A percentile compares a stretch with the other conserved stretches of the same genome.
These are phyloP conservation scores for Stramenopiles sp. DNA, from an alignment of 352 stramenopile genomes.

Conservation along the genomic window DNA sequence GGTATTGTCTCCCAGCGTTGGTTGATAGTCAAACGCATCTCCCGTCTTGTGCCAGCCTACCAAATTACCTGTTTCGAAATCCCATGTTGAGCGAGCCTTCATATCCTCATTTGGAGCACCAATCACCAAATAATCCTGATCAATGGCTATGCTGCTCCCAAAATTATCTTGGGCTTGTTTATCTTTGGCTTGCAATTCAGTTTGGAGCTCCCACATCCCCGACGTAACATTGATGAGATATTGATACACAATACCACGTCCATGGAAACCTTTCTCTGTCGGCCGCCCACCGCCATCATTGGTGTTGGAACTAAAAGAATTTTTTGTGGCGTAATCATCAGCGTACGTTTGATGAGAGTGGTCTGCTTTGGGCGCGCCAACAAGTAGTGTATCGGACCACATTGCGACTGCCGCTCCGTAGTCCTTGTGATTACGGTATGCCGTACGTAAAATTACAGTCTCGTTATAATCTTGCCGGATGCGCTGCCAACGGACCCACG, in stretches of 20 bases:
- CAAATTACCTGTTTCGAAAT: slow-evolving; percentile 88
- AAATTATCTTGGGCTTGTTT: slow-evolving; percentile 30
- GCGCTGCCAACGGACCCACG: not conserved
- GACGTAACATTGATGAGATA: not conserved
- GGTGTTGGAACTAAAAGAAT: not conserved
- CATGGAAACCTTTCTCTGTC: not conserved
- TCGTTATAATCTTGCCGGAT: not conserved
- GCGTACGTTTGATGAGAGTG: slow-evolving; percentile 25
- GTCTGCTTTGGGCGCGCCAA: slow-evolving; percentile 60
- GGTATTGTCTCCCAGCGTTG: slow-evolving; percentile 81
- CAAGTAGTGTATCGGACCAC: slow-evolving; percentile 51
- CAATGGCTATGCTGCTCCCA: slow-evolving; percentile 31
- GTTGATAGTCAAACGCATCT: slow-evolving; percentile 71
- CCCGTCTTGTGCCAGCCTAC: slow-evolving; percentile 73
- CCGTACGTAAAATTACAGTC: not conserved
- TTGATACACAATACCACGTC: not conserved
- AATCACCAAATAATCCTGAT: slow-evolving; percentile 25
- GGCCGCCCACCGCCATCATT: not conserved
- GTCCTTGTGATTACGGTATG: slow-evolving; percentile 35
- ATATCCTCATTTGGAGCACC: not conserved
- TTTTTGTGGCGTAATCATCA: slow-evolving; percentile 11
- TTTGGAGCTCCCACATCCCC: slow-evolving; percentile 18
- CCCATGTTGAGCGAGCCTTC: slow-evolving; percentile 70
- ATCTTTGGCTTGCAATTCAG: slow-evolving; percentile 22
- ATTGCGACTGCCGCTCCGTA: slow-evolving; percentile 64